A percentile compares a stretch with the other conserved stretches of the same genome.
phyloP scores from a whole-genome alignment of 192 early-diverging fungal species.

The Backusella luteola region DNA sequence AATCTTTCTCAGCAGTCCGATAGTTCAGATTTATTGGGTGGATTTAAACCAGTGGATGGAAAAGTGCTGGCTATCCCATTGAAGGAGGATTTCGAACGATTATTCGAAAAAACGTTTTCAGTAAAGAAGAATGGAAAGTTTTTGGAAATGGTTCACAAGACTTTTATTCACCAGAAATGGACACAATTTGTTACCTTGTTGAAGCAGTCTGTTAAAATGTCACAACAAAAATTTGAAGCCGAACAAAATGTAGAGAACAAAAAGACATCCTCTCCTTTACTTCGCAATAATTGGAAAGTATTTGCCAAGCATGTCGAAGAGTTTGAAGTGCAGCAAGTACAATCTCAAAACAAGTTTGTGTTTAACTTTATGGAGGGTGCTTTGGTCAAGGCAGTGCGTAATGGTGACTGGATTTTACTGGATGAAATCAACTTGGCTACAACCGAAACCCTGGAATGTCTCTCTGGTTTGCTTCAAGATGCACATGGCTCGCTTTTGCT shows the following conservation, averaged over 20 bases:
- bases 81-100: slow-evolving; percentile 78
- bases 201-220: slow-evolving; percentile 77
- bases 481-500: slow-evolving; percentile 79
- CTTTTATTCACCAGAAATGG: slow-evolving; percentile 80
- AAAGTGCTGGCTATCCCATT: slow-evolving; percentile 75
- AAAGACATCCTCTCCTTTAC: slow-evolving; percentile 35
- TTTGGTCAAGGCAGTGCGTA: slow-evolving; percentile 82
- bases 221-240: slow-evolving; percentile 55
- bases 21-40: slow-evolving; percentile 90
- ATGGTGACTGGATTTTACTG: slow-evolving; percentile 95
- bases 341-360: slow-evolving; percentile 69
- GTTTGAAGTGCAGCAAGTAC: slow-evolving; percentile 77
- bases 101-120: slow-evolving; percentile 89
- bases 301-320: slow-evolving; percentile 62
- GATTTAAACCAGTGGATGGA: slow-evolving; percentile 94
- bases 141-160: slow-evolving; percentile 74
- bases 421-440: slow-evolving; percentile 98
- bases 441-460: slow-evolving; percentile 91
- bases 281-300: slow-evolving; percentile 70
- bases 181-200: slow-evolving; percentile 73
- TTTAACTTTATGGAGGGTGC: slow-evolving; percentile 96
- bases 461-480: slow-evolving; percentile 86
- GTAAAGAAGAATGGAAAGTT: slow-evolving; percentile 84
- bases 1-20: slow-evolving; percentile 98
- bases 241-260: slow-evolving; percentile 39